Conservation (phyloP, 1,284 basidiomycete genomes). For the Heterobasidion irregulare region DNA sequence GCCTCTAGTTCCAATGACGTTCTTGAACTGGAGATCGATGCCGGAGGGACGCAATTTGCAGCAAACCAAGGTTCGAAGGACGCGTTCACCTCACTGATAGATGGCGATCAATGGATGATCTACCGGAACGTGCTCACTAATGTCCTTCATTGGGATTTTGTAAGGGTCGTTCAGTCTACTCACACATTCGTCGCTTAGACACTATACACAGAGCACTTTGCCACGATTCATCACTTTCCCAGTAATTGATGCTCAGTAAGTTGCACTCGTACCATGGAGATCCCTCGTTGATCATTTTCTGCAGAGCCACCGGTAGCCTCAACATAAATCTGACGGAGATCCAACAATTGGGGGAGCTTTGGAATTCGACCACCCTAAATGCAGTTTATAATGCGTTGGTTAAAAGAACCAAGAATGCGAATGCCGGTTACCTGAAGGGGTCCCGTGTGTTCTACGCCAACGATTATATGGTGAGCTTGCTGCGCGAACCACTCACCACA, state of each 20-base stretch:
- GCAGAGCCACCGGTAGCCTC: constrained; percentile 46
- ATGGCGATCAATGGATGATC: constrained; percentile 59
- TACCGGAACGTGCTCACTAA: constrained; percentile 46
- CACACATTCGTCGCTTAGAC: background rate
- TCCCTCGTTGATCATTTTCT: background rate
- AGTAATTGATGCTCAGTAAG: constrained; percentile 48
- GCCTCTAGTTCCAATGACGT: constrained; percentile 38
- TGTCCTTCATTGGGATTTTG: constrained; percentile 60
- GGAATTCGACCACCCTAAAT: constrained; percentile 36
- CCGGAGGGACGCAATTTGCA: constrained; percentile 42
- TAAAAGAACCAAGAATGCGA: constrained; percentile 34
- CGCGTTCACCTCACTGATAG: constrained; percentile 42
- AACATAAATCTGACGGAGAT: constrained; percentile 50
- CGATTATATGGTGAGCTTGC: constrained; percentile 52
- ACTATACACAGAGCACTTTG: constrained; percentile 38
- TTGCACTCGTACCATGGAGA: background rate
- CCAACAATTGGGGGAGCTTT: constrained; percentile 39
- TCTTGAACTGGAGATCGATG: constrained; percentile 40
- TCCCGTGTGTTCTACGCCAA: constrained; percentile 61
- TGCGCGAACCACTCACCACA: background rate
- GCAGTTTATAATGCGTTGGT: constrained; percentile 32
- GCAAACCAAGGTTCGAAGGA: constrained; percentile 29
- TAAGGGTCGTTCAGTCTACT: constrained; percentile 21
- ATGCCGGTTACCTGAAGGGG: constrained; percentile 46
- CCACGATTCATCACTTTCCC: constrained; percentile 59